Percentiles rank a stretch among this genome's conserved stretches.
Evolutionary conservation across 78 protist genomes (phyloP).

Genomic region (Cavenderia fasciculata): DNA sequence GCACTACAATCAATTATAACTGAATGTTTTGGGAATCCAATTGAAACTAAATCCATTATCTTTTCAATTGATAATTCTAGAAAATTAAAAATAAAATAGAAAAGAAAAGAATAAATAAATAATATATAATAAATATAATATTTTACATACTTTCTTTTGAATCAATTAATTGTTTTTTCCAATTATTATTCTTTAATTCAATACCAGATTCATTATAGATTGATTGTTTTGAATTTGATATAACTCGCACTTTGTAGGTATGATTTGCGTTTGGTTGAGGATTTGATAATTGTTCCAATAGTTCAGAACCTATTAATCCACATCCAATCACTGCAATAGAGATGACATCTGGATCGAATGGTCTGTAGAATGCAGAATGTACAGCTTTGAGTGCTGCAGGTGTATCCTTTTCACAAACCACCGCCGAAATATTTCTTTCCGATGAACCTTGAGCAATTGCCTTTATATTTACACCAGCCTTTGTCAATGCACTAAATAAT

Average conservation of each 20-base stretch:
- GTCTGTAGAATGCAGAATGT: conserved; percentile 18
- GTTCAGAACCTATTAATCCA: conserved; percentile 7
- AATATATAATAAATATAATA: too few relatives aligned
- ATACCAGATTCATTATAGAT: neutral
- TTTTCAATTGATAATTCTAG: conserved; percentile 1
- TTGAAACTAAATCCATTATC: neutral
- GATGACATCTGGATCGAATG: conserved; percentile 23
- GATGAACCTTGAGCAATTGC: conserved; percentile 83
- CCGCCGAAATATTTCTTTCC: conserved; percentile 64
- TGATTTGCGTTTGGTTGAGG: neutral
- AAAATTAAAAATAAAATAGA: too few relatives aligned
- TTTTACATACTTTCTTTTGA: neutral
- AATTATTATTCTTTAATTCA: neutral
- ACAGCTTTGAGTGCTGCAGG: neutral
- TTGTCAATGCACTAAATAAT: conserved; percentile 44
- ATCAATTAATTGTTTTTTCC: conserved; percentile 1
- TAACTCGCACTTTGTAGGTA: neutral
- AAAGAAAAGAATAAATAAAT: too few relatives aligned
- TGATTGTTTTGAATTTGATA: neutral
- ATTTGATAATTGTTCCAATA: neutral
- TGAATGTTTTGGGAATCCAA: neutral
- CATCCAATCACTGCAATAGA: conserved; percentile 12
- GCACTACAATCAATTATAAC: conserved; percentile 82
- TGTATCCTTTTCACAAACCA: conserved; percentile 26
- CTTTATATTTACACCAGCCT: conserved; percentile 35